Evolutionary conservation across 305 asterid genomes (phyloP).

Genomic region (Rubia tinctorum): DNA sequence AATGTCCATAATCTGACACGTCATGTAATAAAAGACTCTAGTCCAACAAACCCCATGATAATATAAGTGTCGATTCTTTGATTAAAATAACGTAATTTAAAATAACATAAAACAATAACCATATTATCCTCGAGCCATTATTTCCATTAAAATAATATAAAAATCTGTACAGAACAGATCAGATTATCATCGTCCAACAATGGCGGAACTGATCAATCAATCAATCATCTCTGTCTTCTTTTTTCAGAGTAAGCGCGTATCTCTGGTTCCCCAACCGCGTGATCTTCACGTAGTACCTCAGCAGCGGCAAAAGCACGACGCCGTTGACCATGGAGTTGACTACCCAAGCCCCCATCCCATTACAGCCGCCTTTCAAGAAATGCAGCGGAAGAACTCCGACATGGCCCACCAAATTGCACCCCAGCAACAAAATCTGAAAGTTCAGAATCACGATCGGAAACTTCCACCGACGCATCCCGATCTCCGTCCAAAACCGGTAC

Average conservation of each 20-base stretch:
- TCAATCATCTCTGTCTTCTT: not conserved
- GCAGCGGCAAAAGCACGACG: constrained; percentile 32
- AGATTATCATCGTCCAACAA: not conserved
- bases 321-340: constrained; percentile 52
- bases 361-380: constrained; percentile 67
- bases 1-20: too few relatives aligned
- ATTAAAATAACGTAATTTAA: not conserved
- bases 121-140: not conserved
- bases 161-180: not conserved
- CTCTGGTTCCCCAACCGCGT: not conserved
- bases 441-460: constrained; percentile 36
- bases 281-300: constrained; percentile 39
- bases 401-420: constrained; percentile 44
- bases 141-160: not conserved
- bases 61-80: too few relatives aligned
- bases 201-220: not conserved
- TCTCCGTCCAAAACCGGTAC: constrained; percentile 46
- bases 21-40: too few relatives aligned
- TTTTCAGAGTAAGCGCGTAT: not conserved
- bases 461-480: constrained; percentile 28
- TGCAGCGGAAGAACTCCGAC: constrained; percentile 56
- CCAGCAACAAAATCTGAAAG: constrained; percentile 39
- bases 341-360: constrained; percentile 79
- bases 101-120: too few relatives aligned
- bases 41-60: too few relatives aligned